These are phyloP conservation scores for Leccinum longicurvipes DNA, from an alignment of 768 basidiomycete species.

Conservation along the genomic window DNA sequence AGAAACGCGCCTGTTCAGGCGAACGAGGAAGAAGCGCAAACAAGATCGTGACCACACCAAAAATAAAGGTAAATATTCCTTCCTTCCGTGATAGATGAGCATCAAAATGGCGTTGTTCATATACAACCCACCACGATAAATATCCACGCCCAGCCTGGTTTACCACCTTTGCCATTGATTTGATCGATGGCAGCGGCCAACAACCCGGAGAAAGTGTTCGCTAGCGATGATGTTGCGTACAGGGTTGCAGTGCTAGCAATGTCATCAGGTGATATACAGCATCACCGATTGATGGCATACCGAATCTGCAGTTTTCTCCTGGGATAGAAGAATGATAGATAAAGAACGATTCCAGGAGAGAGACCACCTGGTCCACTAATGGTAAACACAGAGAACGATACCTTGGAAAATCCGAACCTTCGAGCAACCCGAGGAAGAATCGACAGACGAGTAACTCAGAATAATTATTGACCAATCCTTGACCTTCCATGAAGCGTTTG, in stretches of 20 bases:
- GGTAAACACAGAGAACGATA: slow-evolving; percentile 1
- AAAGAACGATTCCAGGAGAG: slow-evolving; percentile 55
- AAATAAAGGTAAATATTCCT: slow-evolving; percentile 59
- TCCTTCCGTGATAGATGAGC: slow-evolving; percentile 31
- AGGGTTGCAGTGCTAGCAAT: slow-evolving; percentile 36
- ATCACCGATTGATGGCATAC: not conserved
- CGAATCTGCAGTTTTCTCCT: slow-evolving; percentile 27
- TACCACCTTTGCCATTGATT: slow-evolving; percentile 49
- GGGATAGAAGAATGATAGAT: slow-evolving; percentile 49
- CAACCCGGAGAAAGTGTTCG: slow-evolving; percentile 59
- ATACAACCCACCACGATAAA: slow-evolving; percentile 43
- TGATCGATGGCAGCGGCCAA: slow-evolving; percentile 54
- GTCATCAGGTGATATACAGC: not conserved
- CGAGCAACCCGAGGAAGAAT: slow-evolving; percentile 50
- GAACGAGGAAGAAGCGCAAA: slow-evolving; percentile 49
- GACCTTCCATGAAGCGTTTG: not conserved
- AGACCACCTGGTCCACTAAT: slow-evolving; percentile 45
- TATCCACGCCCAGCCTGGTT: slow-evolving; percentile 60
- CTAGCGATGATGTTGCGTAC: slow-evolving; percentile 44
- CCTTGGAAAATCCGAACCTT: slow-evolving; percentile 39
- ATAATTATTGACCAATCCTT: slow-evolving; percentile 46
- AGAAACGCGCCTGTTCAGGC: slow-evolving; percentile 45
- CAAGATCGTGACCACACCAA: slow-evolving; percentile 48
- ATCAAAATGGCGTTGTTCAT: not conserved
- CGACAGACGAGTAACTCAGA: slow-evolving; percentile 55